Conservation (phyloP, 805 yeast species). For the Komagataella populi region DNA sequence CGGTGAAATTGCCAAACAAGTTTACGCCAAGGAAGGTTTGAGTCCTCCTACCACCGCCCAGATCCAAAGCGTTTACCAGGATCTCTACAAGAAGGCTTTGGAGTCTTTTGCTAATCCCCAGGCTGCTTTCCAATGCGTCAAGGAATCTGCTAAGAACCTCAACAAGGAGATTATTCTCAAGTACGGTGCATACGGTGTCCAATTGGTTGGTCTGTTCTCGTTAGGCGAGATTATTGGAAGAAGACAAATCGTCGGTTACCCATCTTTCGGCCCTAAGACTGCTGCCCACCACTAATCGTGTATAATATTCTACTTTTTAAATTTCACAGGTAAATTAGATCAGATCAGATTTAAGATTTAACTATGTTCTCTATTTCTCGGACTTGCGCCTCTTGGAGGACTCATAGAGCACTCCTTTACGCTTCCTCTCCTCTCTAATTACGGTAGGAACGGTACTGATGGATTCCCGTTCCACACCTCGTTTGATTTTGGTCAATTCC, state of each 20-base stretch:
- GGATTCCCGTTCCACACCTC: conserved; percentile 47
- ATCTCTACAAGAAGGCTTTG: conserved; percentile 30
- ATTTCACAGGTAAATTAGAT: background rate
- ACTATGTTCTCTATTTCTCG: background rate
- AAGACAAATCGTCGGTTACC: conserved; percentile 86
- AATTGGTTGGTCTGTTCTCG: conserved; percentile 81
- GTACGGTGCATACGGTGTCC: conserved; percentile 67
- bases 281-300: conserved; percentile 8
- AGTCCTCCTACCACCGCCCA: conserved; percentile 79
- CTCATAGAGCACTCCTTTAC: conserved; percentile 56
- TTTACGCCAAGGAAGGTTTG: conserved; percentile 84
- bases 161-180: conserved; percentile 45
- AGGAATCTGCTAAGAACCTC: conserved; percentile 23
- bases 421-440: conserved; percentile 49
- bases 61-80: conserved; percentile 61
- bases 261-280: conserved; percentile 36
- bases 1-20: conserved; percentile 47
- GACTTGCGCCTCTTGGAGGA: conserved; percentile 55
- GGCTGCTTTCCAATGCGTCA: conserved; percentile 31
- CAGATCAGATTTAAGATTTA: background rate
- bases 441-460: conserved; percentile 78
- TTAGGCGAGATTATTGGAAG: conserved; percentile 95
- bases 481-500: conserved; percentile 48
- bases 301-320: background rate
- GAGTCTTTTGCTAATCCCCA: conserved; percentile 45